Conservation (phyloP, 345 rosid genomes). For the Mallotus nudiflorus region DNA sequence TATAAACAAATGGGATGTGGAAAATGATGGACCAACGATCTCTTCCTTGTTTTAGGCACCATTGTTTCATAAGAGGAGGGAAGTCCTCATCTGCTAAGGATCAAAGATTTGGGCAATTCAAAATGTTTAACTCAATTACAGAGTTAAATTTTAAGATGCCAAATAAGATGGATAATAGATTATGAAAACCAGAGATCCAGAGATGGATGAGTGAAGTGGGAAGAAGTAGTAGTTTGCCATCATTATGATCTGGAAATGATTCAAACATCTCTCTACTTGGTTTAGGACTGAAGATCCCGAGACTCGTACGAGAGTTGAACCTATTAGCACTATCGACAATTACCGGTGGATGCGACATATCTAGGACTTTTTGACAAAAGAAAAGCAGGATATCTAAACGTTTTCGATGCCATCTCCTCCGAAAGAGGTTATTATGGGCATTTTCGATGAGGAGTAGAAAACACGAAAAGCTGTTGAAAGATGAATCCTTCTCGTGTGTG, state of each 20-base stretch:
- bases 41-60: conserved; percentile 21
- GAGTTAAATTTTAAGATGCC: conserved; percentile 23
- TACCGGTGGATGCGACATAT: no score
- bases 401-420: no score
- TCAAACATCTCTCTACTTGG: no score
- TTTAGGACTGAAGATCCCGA: no score
- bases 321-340: no score
- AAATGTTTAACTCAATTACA: conserved; percentile 16
- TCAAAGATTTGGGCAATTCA: conserved; percentile 13
- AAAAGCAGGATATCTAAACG: no score
- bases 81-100: conserved; percentile 23
- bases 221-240: conserved; percentile 17
- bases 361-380: no score
- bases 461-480: background rate
- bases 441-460: background rate
- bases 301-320: no score
- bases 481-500: background rate
- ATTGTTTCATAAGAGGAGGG: conserved; percentile 16
- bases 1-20: no score
- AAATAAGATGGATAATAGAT: conserved; percentile 7
- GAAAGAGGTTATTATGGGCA: background rate
- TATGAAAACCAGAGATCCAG: background rate
- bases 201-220: conserved; percentile 19
- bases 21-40: conserved; percentile 17
- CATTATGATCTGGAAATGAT: conserved; percentile 30